These are phyloP conservation scores for Leccinum uliginosum DNA, from an alignment of 768 basidiomycete species.

Conservation along the genomic window DNA sequence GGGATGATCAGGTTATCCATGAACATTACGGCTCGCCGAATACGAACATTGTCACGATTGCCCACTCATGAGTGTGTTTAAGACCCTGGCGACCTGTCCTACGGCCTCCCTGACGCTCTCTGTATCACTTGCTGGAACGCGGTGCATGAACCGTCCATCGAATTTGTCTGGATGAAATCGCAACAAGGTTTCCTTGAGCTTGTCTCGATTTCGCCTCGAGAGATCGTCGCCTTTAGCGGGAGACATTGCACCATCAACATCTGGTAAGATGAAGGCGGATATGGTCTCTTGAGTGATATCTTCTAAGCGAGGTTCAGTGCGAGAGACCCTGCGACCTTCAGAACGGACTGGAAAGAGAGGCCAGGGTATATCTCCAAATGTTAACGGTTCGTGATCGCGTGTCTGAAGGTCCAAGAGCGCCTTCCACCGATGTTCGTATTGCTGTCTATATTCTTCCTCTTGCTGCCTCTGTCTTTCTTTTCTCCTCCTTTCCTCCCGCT, in stretches of 20 bases:
- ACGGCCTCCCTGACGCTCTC: constrained; percentile 55
- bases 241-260: not conserved
- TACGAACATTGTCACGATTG: constrained; percentile 1
- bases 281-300: constrained; percentile 56
- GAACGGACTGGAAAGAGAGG: constrained; percentile 43
- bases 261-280: constrained; percentile 51
- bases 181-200: constrained; percentile 60
- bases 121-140: constrained; percentile 43
- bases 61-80: constrained; percentile 52
- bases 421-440: constrained; percentile 59
- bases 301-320: constrained; percentile 31
- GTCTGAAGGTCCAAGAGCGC: constrained; percentile 35
- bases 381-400: constrained; percentile 30
- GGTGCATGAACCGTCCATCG: constrained; percentile 63
- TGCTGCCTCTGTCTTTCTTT: constrained; percentile 42
- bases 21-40: not conserved
- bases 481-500: constrained; percentile 47
- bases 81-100: constrained; percentile 55
- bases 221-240: constrained; percentile 18
- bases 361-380: constrained; percentile 70
- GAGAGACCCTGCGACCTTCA: constrained; percentile 14
- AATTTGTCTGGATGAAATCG: constrained; percentile 84
- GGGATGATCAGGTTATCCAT: not conserved
- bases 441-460: constrained; percentile 43
- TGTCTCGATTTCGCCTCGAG: constrained; percentile 53